Percentiles rank a stretch among this genome's conserved stretches.
Evolutionary conservation across 1,284 basidiomycete genomes (phyloP).

Genomic region (Cryptococcus floricola): DNA sequence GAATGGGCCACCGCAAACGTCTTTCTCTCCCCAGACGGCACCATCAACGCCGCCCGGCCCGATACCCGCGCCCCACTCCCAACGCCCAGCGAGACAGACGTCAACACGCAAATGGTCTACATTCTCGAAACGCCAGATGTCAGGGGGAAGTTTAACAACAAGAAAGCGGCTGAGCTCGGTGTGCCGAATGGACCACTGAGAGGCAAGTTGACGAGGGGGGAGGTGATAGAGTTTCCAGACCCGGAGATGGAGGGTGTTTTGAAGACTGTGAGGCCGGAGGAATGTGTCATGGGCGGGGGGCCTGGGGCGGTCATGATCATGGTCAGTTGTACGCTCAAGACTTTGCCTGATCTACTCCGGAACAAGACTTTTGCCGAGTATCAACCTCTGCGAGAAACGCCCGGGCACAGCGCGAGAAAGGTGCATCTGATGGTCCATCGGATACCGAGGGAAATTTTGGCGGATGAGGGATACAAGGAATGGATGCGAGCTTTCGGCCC

Average conservation of each 20-base stretch:
- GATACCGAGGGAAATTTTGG: slow-evolving; percentile 63
- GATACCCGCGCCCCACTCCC: slow-evolving; percentile 28
- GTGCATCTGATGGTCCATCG: slow-evolving; percentile 65
- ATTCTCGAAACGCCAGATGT: slow-evolving; percentile 70
- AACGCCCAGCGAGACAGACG: slow-evolving; percentile 21
- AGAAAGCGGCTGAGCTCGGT: slow-evolving; percentile 63
- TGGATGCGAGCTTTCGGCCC: slow-evolving; percentile 67
- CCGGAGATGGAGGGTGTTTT: slow-evolving; percentile 55
- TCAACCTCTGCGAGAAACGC: slow-evolving; percentile 23
- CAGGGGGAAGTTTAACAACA: slow-evolving; percentile 80
- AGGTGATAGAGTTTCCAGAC: slow-evolving; percentile 49
- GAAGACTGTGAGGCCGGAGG: slow-evolving; percentile 49
- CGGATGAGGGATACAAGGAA: slow-evolving; percentile 62
- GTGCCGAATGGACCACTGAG: slow-evolving; percentile 59
- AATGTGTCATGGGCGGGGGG: slow-evolving; percentile 45
- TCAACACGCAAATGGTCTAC: slow-evolving; percentile 54
- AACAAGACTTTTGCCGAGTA: slow-evolving; percentile 56
- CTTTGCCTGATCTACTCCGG: slow-evolving; percentile 47
- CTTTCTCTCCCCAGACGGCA: not conserved
- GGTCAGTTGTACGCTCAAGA: slow-evolving; percentile 35
- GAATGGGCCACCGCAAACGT: not conserved
- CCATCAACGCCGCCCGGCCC: slow-evolving; percentile 11
- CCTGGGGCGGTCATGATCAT: slow-evolving; percentile 44
- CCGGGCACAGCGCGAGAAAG: slow-evolving; percentile 41
- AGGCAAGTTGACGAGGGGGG: slow-evolving; percentile 49